Conservation (phyloP, 2,329 filamentous ascomycete species). For the Gaeumannomyces tritici region DNA sequence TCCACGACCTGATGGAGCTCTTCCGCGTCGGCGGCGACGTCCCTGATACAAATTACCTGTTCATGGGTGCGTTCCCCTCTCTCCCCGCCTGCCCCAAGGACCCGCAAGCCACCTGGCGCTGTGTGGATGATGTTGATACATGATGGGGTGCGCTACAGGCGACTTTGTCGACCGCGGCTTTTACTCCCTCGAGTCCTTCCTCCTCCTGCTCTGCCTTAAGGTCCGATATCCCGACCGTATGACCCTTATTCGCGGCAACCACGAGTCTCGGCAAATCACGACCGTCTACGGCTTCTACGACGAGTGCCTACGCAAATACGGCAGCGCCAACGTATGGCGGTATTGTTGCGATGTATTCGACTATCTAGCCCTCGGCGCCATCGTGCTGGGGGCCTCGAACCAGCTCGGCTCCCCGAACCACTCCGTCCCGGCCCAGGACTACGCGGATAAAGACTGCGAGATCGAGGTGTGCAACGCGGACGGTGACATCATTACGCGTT, state of each 20-base stretch:
- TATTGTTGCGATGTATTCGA: slow-evolving; percentile 98
- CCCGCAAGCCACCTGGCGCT: background rate
- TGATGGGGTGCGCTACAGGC: slow-evolving; percentile 35
- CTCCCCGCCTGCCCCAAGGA: background rate
- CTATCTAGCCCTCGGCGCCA: slow-evolving; percentile 82
- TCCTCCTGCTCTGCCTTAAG: slow-evolving; percentile 91
- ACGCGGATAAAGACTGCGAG: slow-evolving; percentile 65
- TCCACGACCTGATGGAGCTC: slow-evolving; percentile 94
- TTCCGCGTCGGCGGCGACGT: slow-evolving; percentile 90
- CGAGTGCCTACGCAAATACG: slow-evolving; percentile 92
- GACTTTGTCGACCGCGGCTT: slow-evolving; percentile 98
- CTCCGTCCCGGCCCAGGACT: slow-evolving; percentile 32
- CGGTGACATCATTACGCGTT: slow-evolving; percentile 67
- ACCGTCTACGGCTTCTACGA: slow-evolving; percentile 98
- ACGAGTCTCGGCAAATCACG: slow-evolving; percentile 94
- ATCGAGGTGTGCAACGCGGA: slow-evolving; percentile 87
- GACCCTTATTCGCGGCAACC: slow-evolving; percentile 89
- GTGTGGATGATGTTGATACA: background rate
- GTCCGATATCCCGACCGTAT: slow-evolving; percentile 96
- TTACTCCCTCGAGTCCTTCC: slow-evolving; percentile 94
- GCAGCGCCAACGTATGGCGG: slow-evolving; percentile 91
- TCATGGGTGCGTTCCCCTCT: slow-evolving; percentile 62
- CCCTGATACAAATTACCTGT: slow-evolving; percentile 91
- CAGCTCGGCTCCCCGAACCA: slow-evolving; percentile 40
- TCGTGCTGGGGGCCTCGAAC: slow-evolving; percentile 80